Evolutionary conservation across 208 protist species (phyloP), one percentile per base, ranked within the genome.

Genomic region (Sergeia podlipaevii): DNA sequence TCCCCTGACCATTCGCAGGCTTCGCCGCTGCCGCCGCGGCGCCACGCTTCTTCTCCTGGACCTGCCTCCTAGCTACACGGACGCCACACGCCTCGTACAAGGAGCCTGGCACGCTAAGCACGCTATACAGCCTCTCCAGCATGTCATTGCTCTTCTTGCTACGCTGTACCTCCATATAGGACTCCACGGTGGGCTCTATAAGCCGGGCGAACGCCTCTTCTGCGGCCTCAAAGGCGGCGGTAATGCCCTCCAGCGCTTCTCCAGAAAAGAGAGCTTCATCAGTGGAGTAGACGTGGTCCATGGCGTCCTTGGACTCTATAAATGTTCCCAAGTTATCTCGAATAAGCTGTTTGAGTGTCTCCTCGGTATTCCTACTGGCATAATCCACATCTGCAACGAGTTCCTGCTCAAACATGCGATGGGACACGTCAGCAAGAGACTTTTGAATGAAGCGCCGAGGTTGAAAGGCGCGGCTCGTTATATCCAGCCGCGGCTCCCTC

Each of bases 291-390:
- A 95, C 80, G 18, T 64, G 38, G 51, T 84, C 71, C 74, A 95
- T 89, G 18, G 85, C 77, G 56, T 91, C 84, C 44, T 87, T 89
- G 27, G 69, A 85, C 30, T 76, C 70, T 52, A 95, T 86, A 52
- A 95, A 93, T n/a, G 84, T 85, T 15, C 69, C 76, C 15, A 95
- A 71, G 60, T 87, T 74, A 39, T 89, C 82, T 34, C 75, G 80
- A 23, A 95, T 77, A 8, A 95, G 66, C 54, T 84, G 65, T 62
- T 95, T 90, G 10, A 95, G 56, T 20, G 76, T 71, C 61, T 76
- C 78, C 1, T 58, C 65, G 2, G 83, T 80, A 32, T 76, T 44
- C 33, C 53, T 60, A 8, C 82, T 74, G 0, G 62, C 70, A 28
- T 58, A 66, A 17, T 44, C 47, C 11, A 74, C 60, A 29, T 79